Conservation (phyloP, 2,329 filamentous ascomycete species). For the Paecilomyces formosus region DNA sequence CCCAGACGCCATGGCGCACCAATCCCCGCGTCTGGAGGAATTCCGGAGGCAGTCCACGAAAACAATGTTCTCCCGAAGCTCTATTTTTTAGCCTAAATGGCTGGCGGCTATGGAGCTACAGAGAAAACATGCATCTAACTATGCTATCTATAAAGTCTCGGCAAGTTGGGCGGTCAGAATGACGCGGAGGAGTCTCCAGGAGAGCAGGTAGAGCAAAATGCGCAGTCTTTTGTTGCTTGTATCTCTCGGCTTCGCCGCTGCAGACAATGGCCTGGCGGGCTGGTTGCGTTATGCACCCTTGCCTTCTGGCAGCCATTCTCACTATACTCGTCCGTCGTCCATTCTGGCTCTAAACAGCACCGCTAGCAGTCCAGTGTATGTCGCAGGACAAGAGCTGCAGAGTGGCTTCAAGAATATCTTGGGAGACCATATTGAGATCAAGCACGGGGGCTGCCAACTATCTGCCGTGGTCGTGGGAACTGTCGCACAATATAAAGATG, state of each 20-base stretch:
- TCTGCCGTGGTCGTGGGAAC: constrained; percentile 25
- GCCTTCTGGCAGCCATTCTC: constrained; percentile 29
- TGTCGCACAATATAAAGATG: constrained; percentile 18
- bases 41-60: not conserved
- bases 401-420: constrained; percentile 53
- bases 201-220: not conserved
- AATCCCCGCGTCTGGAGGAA: not conserved
- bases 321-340: constrained; percentile 37
- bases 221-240: constrained; percentile 4
- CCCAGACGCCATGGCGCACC: not conserved
- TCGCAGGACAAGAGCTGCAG: constrained; percentile 53
- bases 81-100: not conserved
- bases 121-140: not conserved
- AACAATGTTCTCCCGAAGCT: not conserved
- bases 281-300: constrained; percentile 60
- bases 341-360: constrained; percentile 51
- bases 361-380: constrained; percentile 49
- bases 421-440: constrained; percentile 37
- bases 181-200: not conserved
- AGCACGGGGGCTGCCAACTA: constrained; percentile 15
- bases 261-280: constrained; percentile 54
- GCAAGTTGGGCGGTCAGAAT: not conserved
- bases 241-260: constrained; percentile 28
- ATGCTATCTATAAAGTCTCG: not conserved
- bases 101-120: not conserved